Evolutionary conservation across 495 filamentous ascomycete species (phyloP).

Genomic region (Schizothecium vesticola): DNA sequence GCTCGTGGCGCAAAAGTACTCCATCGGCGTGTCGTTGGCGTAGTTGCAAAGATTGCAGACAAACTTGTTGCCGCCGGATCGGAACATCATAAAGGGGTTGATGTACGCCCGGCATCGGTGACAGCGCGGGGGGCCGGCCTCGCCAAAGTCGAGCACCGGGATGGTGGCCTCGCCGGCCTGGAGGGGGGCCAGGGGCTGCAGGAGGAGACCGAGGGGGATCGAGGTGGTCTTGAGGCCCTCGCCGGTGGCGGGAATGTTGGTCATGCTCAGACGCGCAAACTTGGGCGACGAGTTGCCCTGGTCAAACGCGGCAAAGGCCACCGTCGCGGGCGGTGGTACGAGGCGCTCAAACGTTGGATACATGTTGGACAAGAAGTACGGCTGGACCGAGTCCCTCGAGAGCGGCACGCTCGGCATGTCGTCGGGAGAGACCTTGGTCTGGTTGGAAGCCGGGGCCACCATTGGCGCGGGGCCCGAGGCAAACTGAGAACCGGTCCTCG

Average conservation of each 20-base stretch:
- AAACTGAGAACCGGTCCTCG: conserved; percentile 36
- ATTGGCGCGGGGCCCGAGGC: conserved; percentile 29
- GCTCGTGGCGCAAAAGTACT: conserved; percentile 90
- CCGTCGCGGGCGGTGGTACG: conserved; percentile 79
- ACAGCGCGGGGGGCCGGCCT: conserved; percentile 84
- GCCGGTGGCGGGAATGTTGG: conserved; percentile 77
- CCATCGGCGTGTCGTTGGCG: conserved; percentile 85
- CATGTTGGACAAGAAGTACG: conserved; percentile 78
- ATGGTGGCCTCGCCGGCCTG: conserved; percentile 83
- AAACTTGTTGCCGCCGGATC: conserved; percentile 89
- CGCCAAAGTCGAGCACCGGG: conserved; percentile 93
- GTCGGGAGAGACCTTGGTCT: conserved; percentile 81
- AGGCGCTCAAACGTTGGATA: conserved; percentile 94
- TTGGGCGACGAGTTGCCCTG: conserved; percentile 97
- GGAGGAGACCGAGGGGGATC: conserved; percentile 77
- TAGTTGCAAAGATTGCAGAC: conserved; percentile 98
- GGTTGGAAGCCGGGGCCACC: conserved; percentile 47
- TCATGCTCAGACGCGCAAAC: conserved; percentile 83
- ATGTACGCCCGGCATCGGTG: conserved; percentile 93
- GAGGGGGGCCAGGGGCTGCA: conserved; percentile 82
- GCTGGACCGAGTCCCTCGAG: conserved; percentile 72
- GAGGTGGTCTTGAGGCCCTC: conserved; percentile 75
- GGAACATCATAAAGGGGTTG: conserved; percentile 98
- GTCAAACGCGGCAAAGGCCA: conserved; percentile 87
- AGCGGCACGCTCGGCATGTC: conserved; percentile 88